These are phyloP conservation scores for Lanzia echinophila DNA, from an alignment of 2,329 filamentous ascomycete species.

Conservation along the genomic window DNA sequence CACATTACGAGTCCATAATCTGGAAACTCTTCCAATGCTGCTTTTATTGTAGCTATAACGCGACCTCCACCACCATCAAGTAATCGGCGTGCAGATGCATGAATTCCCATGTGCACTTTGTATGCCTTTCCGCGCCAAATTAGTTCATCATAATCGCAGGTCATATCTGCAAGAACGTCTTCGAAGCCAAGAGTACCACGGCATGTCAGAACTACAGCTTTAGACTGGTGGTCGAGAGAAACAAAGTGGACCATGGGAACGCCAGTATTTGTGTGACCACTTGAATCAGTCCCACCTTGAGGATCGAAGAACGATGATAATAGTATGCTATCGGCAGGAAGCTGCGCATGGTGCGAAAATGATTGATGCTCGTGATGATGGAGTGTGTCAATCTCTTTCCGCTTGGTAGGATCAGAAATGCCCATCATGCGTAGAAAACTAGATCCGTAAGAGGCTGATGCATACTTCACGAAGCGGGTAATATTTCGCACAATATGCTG, in stretches of 20 bases:
- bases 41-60: slow-evolving; percentile 46
- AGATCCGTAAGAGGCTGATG: slow-evolving; percentile 59
- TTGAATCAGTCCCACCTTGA: slow-evolving; percentile 44
- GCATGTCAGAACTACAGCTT: slow-evolving; percentile 48
- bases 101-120: slow-evolving; percentile 51
- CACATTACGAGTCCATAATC: slow-evolving; percentile 51
- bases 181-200: slow-evolving; percentile 51
- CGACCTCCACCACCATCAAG: slow-evolving; percentile 42
- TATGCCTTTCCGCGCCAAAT: slow-evolving; percentile 43
- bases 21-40: slow-evolving; percentile 46
- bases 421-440: slow-evolving; percentile 57
- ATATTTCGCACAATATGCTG: slow-evolving; percentile 56
- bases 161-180: slow-evolving; percentile 51
- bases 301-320: slow-evolving; percentile 50
- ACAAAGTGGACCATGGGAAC: slow-evolving; percentile 51
- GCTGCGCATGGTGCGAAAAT: slow-evolving; percentile 56
- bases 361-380: slow-evolving; percentile 54
- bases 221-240: slow-evolving; percentile 50
- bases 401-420: slow-evolving; percentile 44
- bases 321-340: slow-evolving; percentile 49
- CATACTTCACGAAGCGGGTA: slow-evolving; percentile 58
- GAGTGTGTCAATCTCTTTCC: slow-evolving; percentile 30
- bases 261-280: slow-evolving; percentile 43
- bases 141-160: slow-evolving; percentile 48
- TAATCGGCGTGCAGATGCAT: slow-evolving; percentile 46